These are phyloP conservation scores for Ceratocystis huliohia DNA, from an alignment of 2,329 filamentous ascomycete genomes.

Conservation along the genomic window DNA sequence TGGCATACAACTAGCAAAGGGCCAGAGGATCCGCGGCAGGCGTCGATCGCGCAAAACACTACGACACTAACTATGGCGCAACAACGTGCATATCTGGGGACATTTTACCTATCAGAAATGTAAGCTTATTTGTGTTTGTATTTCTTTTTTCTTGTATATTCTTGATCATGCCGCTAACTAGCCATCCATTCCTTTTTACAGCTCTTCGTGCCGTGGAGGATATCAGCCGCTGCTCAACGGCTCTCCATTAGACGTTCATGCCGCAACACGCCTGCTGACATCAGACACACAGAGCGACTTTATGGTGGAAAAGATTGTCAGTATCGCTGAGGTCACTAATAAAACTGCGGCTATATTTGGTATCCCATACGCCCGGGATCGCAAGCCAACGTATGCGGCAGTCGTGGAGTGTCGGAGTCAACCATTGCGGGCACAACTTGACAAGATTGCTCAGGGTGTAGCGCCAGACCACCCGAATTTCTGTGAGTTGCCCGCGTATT, in stretches of 20 bases:
- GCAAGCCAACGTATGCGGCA: constrained; percentile 19
- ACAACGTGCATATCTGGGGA: constrained; percentile 31
- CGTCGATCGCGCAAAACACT: constrained; percentile 17
- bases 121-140: constrained; percentile 23
- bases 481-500: not conserved
- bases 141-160: not conserved
- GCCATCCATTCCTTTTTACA: not conserved
- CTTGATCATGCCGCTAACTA: not conserved
- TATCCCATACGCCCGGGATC: constrained; percentile 19
- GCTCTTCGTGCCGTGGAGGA: constrained; percentile 18
- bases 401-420: constrained; percentile 16
- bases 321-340: constrained; percentile 19
- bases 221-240: constrained; percentile 19
- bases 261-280: constrained; percentile 15
- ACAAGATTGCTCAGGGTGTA: constrained; percentile 19
- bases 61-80: constrained; percentile 26
- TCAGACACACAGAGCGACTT: constrained; percentile 18
- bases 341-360: constrained; percentile 19
- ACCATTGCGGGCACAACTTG: constrained; percentile 16
- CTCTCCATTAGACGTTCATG: constrained; percentile 16
- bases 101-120: constrained; percentile 32
- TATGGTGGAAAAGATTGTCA: constrained; percentile 20
- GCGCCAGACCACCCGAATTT: constrained; percentile 18
- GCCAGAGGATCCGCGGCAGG: constrained; percentile 19
- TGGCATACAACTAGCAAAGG: constrained; percentile 18